A percentile compares a stretch with the other conserved stretches of the same genome.
phyloP scores from a whole-genome alignment of 306 rosid species.

The Nissolia schottii region DNA sequence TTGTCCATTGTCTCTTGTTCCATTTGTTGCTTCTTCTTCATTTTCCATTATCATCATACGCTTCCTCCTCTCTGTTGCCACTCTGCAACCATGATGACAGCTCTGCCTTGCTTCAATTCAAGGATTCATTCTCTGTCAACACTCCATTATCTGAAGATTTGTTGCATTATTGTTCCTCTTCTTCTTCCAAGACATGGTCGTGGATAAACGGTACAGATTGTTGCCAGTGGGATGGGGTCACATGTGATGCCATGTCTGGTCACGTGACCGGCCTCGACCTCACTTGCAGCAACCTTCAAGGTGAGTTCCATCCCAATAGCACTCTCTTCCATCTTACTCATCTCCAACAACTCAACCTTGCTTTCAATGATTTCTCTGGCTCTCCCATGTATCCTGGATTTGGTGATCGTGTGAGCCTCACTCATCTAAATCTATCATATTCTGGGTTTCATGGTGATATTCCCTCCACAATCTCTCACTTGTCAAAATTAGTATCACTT shows the following conservation, averaged over 20 bases:
- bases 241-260: neutral
- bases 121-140: neutral
- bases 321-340: neutral
- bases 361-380: neutral
- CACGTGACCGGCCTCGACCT: slow-evolving; percentile 19
- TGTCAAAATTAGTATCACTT: slow-evolving; percentile 26
- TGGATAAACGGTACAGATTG: slow-evolving; percentile 15
- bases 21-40: neutral
- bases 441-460: neutral
- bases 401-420: slow-evolving; percentile 1
- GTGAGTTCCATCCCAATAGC: slow-evolving; percentile 5
- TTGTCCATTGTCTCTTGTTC: neutral
- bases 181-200: neutral
- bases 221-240: slow-evolving; percentile 17
- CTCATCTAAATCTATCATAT: neutral
- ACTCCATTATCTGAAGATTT: neutral
- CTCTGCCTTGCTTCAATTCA: slow-evolving; percentile 1
- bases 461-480: slow-evolving; percentile 12
- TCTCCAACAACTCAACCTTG: slow-evolving; percentile 23
- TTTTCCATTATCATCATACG: neutral
- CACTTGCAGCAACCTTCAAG: neutral
- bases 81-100: neutral
- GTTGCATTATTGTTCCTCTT: neutral
- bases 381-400: neutral
- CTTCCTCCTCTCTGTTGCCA: neutral